Conservation (phyloP, 192 early-diverging fungal species). For the Chytriomyces confervae region DNA sequence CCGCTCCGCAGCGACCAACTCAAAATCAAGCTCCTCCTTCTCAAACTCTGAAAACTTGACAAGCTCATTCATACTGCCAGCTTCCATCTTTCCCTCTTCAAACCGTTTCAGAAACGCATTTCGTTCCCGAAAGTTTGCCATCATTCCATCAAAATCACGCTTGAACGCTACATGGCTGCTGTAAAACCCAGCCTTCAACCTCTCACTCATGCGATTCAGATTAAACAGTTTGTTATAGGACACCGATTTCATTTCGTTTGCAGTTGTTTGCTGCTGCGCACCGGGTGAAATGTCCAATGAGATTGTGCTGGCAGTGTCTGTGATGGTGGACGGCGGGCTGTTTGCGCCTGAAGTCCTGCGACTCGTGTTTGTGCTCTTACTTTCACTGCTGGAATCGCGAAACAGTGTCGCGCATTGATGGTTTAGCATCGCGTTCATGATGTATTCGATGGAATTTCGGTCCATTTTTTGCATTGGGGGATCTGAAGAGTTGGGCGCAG, state of each 20-base stretch:
- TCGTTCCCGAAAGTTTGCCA: background rate
- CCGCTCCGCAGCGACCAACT: background rate
- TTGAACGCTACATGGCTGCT: background rate
- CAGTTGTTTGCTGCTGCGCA: background rate
- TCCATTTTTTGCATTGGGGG: conserved; percentile 1
- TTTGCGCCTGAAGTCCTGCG: background rate
- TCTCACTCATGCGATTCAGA: background rate
- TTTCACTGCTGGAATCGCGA: background rate
- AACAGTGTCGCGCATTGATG: conserved; percentile 15
- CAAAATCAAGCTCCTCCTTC: conserved; percentile 9
- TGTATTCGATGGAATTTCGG: background rate
- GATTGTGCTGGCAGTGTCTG: conserved; percentile 6
- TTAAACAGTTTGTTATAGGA: background rate
- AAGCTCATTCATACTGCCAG: background rate
- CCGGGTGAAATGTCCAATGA: background rate
- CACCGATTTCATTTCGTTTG: background rate
- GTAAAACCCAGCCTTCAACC: background rate
- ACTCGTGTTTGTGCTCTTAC: background rate
- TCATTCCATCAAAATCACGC: conserved; percentile 26
- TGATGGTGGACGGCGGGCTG: background rate
- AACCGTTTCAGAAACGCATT: background rate
- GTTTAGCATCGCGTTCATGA: conserved; percentile 15
- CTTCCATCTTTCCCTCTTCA: background rate
- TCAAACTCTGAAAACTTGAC: background rate
- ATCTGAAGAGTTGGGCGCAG: background rate